phyloP scores from a whole-genome alignment of 2,329 filamentous ascomycete genomes.

The Metarhizium rileyi region DNA sequence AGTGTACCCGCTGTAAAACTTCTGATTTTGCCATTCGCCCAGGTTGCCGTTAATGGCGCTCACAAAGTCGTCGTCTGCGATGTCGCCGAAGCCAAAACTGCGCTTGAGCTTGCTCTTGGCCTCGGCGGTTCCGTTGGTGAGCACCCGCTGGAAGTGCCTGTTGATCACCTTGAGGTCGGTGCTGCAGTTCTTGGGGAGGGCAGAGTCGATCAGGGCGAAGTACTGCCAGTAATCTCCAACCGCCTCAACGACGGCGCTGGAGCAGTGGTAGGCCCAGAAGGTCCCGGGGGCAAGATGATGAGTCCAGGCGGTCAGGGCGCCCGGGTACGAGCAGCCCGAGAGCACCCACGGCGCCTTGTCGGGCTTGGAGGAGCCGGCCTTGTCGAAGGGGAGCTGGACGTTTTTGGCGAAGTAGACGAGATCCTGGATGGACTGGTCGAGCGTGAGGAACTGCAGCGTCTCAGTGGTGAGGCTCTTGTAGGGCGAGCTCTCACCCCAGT shows the following conservation, averaged over 20 bases:
- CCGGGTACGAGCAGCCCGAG: conserved; percentile 73
- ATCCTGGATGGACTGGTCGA: conserved; percentile 68
- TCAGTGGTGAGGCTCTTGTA: conserved; percentile 51
- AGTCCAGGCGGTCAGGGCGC: conserved; percentile 64
- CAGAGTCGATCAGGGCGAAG: conserved; percentile 33
- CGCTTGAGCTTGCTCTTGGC: conserved; percentile 31
- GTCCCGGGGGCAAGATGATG: conserved; percentile 63
- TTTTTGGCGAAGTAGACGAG: conserved; percentile 66
- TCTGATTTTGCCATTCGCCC: conserved; percentile 25
- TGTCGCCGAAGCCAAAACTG: conserved; percentile 30
- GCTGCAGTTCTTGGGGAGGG: conserved; percentile 49
- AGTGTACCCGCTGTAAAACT: conserved; percentile 24
- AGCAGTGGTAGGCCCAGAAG: conserved; percentile 67
- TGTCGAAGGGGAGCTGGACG: conserved; percentile 57
- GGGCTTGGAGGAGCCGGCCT: conserved; percentile 52
- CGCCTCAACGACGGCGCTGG: conserved; percentile 65
- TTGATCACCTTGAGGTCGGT: conserved; percentile 45
- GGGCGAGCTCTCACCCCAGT: conserved; percentile 68
- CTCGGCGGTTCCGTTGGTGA: conserved; percentile 24
- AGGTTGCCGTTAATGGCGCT: conserved; percentile 18
- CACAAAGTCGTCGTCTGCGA: conserved; percentile 39
- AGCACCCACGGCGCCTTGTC: conserved; percentile 59
- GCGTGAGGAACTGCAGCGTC: conserved; percentile 66
- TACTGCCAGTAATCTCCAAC: conserved; percentile 63
- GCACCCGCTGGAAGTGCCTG: conserved; percentile 36